Percentiles rank a stretch among this genome's conserved stretches.
phyloP scores from a whole-genome alignment of 495 filamentous ascomycete genomes.

The Penicillium cinerascens region DNA sequence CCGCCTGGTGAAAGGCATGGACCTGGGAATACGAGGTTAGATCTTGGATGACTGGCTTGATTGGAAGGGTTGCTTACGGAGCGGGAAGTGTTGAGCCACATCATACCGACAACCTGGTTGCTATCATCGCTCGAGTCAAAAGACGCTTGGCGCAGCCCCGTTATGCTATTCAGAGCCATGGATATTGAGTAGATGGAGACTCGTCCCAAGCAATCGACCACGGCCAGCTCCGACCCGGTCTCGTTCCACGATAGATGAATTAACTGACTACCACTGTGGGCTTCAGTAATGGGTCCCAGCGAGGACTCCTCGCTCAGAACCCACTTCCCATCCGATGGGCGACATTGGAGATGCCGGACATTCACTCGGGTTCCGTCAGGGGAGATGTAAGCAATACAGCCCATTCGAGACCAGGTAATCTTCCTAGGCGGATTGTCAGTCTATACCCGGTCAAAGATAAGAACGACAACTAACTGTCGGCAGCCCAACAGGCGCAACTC shows the following conservation, averaged over 20 bases:
- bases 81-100: conserved; percentile 70
- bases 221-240: conserved; percentile 67
- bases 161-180: conserved; percentile 64
- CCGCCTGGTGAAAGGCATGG: conserved; percentile 50
- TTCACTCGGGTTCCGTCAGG: conserved; percentile 64
- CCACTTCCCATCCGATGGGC: conserved; percentile 71
- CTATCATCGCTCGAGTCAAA: conserved; percentile 66
- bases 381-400: conserved; percentile 80
- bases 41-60: neutral
- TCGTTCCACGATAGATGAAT: conserved; percentile 81
- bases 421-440: conserved; percentile 47
- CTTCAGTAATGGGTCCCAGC: conserved; percentile 39
- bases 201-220: conserved; percentile 70
- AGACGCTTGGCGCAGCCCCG: conserved; percentile 48
- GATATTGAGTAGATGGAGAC: conserved; percentile 62
- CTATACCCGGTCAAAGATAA: neutral
- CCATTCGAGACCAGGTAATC: conserved; percentile 85
- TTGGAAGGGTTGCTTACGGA: conserved; percentile 38
- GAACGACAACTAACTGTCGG: conserved; percentile 65
- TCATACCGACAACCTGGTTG: conserved; percentile 72
- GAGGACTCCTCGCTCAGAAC: conserved; percentile 61
- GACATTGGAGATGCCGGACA: conserved; percentile 67
- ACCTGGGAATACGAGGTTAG: conserved; percentile 25
- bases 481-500: conserved; percentile 77
- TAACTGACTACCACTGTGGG: conserved; percentile 50